These are phyloP conservation scores for Acacia melanoxylon DNA, from an alignment of 306 rosid genomes.

Conservation along the genomic window DNA sequence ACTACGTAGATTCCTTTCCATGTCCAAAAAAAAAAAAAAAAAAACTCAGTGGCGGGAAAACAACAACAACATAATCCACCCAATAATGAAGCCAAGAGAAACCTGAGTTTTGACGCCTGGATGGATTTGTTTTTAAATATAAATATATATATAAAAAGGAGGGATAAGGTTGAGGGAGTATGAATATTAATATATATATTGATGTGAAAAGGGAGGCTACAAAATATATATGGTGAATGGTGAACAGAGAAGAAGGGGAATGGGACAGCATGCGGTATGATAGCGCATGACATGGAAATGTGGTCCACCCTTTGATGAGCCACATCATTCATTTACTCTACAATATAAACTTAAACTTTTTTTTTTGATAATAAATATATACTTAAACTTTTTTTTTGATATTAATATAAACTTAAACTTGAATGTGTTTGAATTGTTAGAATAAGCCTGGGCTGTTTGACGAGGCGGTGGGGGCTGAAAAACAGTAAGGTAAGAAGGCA, in stretches of 20 bases:
- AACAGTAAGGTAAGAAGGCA: too few relatives aligned
- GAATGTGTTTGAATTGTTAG: too few relatives aligned
- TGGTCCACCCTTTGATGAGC: slow-evolving; percentile 40
- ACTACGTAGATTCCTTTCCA: neutral
- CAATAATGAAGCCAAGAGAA: slow-evolving; percentile 26
- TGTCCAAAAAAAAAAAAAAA: neutral
- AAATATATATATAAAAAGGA: neutral
- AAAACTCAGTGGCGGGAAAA: neutral
- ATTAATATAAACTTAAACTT: too few relatives aligned
- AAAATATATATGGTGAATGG: neutral
- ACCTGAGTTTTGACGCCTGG: neutral
- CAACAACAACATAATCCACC: neutral
- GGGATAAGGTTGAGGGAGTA: neutral
- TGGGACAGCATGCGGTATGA: slow-evolving; percentile 48
- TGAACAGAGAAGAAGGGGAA: neutral
- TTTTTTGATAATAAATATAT: too few relatives aligned
- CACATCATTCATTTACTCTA: slow-evolving; percentile 5
- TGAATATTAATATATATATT: neutral
- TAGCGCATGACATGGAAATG: slow-evolving; percentile 52
- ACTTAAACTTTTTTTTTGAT: too few relatives aligned
- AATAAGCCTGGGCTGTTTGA: too few relatives aligned
- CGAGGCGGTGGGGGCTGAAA: too few relatives aligned
- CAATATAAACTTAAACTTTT: too few relatives aligned
- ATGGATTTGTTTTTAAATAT: neutral
- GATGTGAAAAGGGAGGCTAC: neutral